Percentiles rank a stretch among this genome's conserved stretches.
Conservation (phyloP, 2,329 filamentous ascomycete species). For the Huntiella decipiens region DNA sequence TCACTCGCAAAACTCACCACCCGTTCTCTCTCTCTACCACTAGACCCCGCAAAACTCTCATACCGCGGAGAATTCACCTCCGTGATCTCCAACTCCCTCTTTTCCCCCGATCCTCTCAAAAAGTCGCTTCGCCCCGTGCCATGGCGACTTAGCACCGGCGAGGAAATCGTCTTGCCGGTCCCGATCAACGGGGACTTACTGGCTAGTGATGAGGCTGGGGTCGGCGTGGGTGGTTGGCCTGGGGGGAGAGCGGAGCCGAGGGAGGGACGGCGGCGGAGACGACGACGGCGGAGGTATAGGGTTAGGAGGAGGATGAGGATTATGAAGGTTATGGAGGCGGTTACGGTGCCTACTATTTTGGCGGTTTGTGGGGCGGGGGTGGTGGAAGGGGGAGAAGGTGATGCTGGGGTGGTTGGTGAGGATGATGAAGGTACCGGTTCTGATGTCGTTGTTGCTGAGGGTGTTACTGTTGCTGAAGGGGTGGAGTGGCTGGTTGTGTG, state of each 20-base stretch:
- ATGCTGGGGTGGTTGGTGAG: not conserved
- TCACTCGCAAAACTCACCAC: too few species aligned
- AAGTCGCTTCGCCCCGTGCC: too few species aligned
- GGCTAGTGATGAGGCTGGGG: too few species aligned
- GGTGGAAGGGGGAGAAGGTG: not conserved
- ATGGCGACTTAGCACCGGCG: too few species aligned
- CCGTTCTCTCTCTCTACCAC: too few species aligned
- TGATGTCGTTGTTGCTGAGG: constrained; percentile 11
- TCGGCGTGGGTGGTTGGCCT: constrained; percentile 1
- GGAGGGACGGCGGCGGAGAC: constrained; percentile 13
- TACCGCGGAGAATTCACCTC: too few species aligned
- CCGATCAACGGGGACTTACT: too few species aligned
- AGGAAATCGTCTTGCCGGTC: too few species aligned
- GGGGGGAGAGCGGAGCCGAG: constrained; percentile 6
- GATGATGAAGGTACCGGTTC: constrained; percentile 11
- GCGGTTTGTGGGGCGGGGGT: constrained; percentile 19
- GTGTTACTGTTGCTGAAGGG: constrained; percentile 13
- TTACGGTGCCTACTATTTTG: constrained; percentile 28
- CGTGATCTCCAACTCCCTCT: too few species aligned
- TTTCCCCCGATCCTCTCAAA: too few species aligned
- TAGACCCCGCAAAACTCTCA: too few species aligned
- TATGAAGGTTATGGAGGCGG: constrained; percentile 26
- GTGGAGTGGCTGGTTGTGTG: constrained; percentile 13
- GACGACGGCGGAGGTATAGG: constrained; percentile 21
- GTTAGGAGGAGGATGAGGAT: constrained; percentile 22